A percentile compares a stretch with the other conserved stretches of the same genome.
Evolutionary conservation across 768 basidiomycete genomes (phyloP).

Genomic region (Boletus pseudopeckii): DNA sequence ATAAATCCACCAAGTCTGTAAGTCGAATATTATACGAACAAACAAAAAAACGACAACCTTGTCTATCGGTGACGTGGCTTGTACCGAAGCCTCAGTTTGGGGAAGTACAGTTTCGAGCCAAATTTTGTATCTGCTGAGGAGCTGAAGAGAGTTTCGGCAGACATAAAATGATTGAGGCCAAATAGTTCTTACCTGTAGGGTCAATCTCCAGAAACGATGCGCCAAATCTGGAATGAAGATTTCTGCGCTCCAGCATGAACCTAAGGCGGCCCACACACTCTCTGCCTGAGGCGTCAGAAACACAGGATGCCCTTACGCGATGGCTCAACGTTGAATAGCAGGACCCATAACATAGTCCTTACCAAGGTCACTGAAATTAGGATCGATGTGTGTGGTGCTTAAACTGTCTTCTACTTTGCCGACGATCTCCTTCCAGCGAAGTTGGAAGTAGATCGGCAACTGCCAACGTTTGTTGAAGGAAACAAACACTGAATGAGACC

Average conservation of each 20-base stretch:
- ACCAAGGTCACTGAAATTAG: constrained; percentile 40
- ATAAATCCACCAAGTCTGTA: constrained; percentile 11
- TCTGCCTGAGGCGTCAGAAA: constrained; percentile 64
- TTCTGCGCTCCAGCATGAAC: constrained; percentile 82
- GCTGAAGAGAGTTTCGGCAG: constrained; percentile 40
- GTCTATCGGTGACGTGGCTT: constrained; percentile 33
- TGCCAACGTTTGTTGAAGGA: constrained; percentile 90
- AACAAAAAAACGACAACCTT: constrained; percentile 29
- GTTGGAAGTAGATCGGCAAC: constrained; percentile 92
- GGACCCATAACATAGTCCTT: neutral
- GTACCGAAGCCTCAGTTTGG: constrained; percentile 38
- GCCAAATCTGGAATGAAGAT: constrained; percentile 81
- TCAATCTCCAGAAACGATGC: constrained; percentile 87
- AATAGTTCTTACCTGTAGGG: constrained; percentile 64
- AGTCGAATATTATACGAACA: neutral
- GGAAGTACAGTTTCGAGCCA: constrained; percentile 69
- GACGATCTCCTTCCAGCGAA: constrained; percentile 95
- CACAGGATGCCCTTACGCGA: constrained; percentile 25
- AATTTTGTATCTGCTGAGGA: constrained; percentile 71
- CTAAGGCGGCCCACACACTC: constrained; percentile 68
- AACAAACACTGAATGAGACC: constrained; percentile 63
- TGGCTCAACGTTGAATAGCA: neutral
- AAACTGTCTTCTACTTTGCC: constrained; percentile 70
- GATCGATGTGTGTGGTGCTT: constrained; percentile 39
- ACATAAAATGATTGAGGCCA: neutral